phyloP scores from a whole-genome alignment of 352 stramenopile species.

The Blastocystis sp. region DNA sequence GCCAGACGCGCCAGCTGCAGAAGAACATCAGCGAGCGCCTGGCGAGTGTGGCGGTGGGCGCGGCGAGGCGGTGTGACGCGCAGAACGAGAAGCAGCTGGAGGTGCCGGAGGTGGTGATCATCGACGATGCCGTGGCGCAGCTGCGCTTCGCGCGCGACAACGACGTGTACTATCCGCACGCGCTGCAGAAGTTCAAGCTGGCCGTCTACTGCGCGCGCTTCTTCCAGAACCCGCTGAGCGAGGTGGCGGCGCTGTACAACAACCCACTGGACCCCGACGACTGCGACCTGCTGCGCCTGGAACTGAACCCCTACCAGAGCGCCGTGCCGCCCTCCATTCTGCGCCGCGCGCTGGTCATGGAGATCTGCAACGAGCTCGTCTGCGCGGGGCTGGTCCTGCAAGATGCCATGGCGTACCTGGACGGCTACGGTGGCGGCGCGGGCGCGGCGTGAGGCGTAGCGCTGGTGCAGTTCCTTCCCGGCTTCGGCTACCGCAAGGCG shows the following conservation, averaged over 20 bases:
- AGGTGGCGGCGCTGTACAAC: conserved; percentile 18
- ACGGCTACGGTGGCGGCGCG: conserved; percentile 1
- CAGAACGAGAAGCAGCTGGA: background rate
- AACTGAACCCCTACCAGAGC: conserved; percentile 36
- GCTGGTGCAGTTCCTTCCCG: conserved; percentile 26
- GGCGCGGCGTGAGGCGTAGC: background rate
- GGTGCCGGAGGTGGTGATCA: conserved; percentile 22
- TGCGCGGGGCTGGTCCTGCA: conserved; percentile 26
- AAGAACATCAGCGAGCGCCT: background rate
- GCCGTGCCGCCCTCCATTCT: background rate
- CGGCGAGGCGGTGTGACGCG: background rate
- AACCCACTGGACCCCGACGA: conserved; percentile 20
- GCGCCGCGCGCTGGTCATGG: background rate
- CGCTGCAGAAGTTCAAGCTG: background rate
- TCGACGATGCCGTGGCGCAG: conserved; percentile 16
- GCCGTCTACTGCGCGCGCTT: conserved; percentile 37
- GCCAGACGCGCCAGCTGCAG: conserved; percentile 14
- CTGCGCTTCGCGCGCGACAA: conserved; percentile 5
- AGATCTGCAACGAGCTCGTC: conserved; percentile 30
- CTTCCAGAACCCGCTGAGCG: conserved; percentile 34
- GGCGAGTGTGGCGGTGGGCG: background rate
- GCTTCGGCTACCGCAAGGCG: conserved; percentile 37
- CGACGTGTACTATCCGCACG: conserved; percentile 26
- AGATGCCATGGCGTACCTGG: conserved; percentile 35
- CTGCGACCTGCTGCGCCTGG: conserved; percentile 4